These are phyloP conservation scores for Aspergillus egyptiacus DNA, from an alignment of 495 filamentous ascomycete genomes.

Conservation along the genomic window DNA sequence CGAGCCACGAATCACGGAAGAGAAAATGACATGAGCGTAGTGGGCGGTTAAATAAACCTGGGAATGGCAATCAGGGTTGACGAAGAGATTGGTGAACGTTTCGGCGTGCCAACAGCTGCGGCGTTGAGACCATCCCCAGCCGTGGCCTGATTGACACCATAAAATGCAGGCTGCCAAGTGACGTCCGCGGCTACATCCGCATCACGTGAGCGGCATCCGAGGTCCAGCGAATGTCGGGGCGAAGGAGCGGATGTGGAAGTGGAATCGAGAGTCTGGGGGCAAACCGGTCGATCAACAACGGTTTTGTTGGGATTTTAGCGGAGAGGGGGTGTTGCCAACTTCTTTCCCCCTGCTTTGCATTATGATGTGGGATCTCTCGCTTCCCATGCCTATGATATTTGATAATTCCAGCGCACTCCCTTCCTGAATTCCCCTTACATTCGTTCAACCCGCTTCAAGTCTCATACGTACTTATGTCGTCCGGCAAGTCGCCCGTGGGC, in stretches of 20 bases:
- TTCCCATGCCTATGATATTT: slow-evolving; percentile 4
- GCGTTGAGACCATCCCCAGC: slow-evolving; percentile 8
- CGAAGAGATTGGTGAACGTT: background rate
- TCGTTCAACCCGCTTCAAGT: slow-evolving; percentile 11
- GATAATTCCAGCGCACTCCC: background rate
- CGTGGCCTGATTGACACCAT: background rate
- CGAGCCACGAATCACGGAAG: background rate
- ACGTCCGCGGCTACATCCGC: background rate
- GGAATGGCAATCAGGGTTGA: background rate
- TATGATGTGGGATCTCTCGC: slow-evolving; percentile 15
- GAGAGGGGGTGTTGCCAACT: too few relatives aligned
- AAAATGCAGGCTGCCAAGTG: background rate
- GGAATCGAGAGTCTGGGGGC: slow-evolving; percentile 2
- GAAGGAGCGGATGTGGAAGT: background rate
- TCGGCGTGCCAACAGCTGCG: slow-evolving; percentile 2
- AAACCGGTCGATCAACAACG: slow-evolving; percentile 1
- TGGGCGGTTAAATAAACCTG: too few relatives aligned
- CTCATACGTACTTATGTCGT: slow-evolving; percentile 30
- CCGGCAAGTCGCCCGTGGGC: slow-evolving; percentile 28
- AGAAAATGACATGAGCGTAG: too few relatives aligned
- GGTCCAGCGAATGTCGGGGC: slow-evolving; percentile 3
- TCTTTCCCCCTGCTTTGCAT: background rate
- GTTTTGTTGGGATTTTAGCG: slow-evolving; percentile 14
- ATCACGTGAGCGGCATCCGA: slow-evolving; percentile 5
- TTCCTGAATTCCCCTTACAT: slow-evolving; percentile 1